Evolutionary conservation across 169 alveolate species (phyloP), one percentile per base, ranked within the genome.

Genomic region (Babesia sp.): DNA sequence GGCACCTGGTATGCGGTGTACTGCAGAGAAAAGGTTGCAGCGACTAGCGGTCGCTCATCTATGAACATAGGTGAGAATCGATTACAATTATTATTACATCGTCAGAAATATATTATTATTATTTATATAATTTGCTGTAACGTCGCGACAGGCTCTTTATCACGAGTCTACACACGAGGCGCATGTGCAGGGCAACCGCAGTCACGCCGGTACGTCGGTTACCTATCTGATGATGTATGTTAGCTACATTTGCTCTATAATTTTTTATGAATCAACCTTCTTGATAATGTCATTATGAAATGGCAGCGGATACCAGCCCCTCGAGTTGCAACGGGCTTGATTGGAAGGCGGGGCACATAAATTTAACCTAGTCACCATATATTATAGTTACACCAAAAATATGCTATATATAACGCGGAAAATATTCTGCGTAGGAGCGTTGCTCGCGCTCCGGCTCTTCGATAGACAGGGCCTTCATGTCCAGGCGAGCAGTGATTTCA

Each of bases 111-210:
- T n/a, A n/a, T n/a, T n/a, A n/a, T n/a, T n/a, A n/a, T n/a, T n/a
- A n/a, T n/a, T n/a, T n/a, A n/a, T n/a, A n/a, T n/a, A 12, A 41
- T 41, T 16, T 11, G 16, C 50, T 41, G 50, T 12, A 28, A 7
- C 18, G 20, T 20, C 56, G 20, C 18, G 18, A 48, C 56, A 14
- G 56, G 26, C 56, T 48, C 33, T 20, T 14, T 31, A 16, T 50
- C 18, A 22, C 8, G 34, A 29, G 67, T 45, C 29, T 57, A 57
- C 67, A 57, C 67, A 57, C 67, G 67, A 14, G 31, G 14, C 67
- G 33, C 48, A 57, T 57, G 51, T 57, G 67, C 67, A 36, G 50
- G 45, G 11, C 14, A 16, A 29, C n/a, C 28, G 20, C 53, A n/a
- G 53, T n/a, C 1, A 24, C 53, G 28, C 53, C n/a, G n/a, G n/a